These are phyloP conservation scores for Paramyrothecium sp. DNA, from an alignment of 2,329 filamentous ascomycete genomes.

Conservation along the genomic window DNA sequence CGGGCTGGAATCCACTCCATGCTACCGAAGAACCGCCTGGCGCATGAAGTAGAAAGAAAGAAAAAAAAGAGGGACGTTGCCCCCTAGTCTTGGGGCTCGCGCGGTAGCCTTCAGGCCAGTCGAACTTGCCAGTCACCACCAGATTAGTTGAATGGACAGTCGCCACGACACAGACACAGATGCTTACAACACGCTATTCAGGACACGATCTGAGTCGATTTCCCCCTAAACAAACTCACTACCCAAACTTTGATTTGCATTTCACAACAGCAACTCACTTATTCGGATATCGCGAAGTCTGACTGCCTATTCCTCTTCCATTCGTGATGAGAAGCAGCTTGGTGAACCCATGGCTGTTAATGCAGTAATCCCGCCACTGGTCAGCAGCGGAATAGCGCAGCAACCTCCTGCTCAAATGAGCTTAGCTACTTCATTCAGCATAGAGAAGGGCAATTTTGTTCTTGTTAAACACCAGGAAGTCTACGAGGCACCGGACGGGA, in stretches of 20 bases:
- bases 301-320: no score
- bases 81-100: no score
- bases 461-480: slow-evolving; percentile 4
- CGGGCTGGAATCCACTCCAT: no score
- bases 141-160: not conserved
- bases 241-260: not conserved
- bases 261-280: not conserved
- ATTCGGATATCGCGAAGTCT: not conserved
- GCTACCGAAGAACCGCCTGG: no score
- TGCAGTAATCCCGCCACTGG: slow-evolving; percentile 1
- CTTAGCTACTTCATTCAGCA: no score
- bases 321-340: no score
- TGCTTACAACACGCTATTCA: not conserved
- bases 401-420: no score
- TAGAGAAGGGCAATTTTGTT: slow-evolving; percentile 2
- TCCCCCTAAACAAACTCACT: not conserved
- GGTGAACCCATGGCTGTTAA: not conserved
- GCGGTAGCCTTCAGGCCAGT: not conserved
- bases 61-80: no score
- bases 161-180: not conserved
- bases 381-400: slow-evolving; percentile 3
- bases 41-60: no score
- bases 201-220: not conserved
- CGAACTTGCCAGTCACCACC: not conserved
- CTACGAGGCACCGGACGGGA: not conserved